Base-by-base conservation (phyloP, 495 filamentous ascomycete genomes). In the Durotheca rogersii region DNA sequence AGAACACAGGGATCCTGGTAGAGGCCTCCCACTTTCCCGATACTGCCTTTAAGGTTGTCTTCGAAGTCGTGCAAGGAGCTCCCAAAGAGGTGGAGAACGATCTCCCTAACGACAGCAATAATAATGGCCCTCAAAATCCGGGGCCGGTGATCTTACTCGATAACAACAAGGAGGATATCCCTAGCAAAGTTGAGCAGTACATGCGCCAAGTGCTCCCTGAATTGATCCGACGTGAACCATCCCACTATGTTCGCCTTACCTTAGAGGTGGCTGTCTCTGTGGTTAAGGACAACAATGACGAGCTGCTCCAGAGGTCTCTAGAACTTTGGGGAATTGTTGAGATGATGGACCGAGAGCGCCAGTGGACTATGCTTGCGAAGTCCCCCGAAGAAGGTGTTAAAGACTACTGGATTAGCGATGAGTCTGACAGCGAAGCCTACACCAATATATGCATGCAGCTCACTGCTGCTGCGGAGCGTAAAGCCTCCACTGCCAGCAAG, bases 321-420 rank as follows among this genome's bases (percentile, higher is more conserved):
- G 84, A 92, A 61, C 73, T 94, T 2, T 94, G 87, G 87, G 78
- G 82, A 16, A 76, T 81, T 5, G 89, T 87, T 1, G 82, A 87
- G 53, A 80, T 92, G 19, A 74, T 92, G 37, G 85, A 87, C 47
- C 72, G 74, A n/a, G 81, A 84, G 31, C 65, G 84, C 12, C 72
- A 75, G 29, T 90, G 86, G 86, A 79, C 77, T 21, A 78, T 87
- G 18, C 44, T 62, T n/a, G 65, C 66, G 30, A 72, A 69, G 40
- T 56, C 62, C 2, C 61, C 64, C 4, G 47, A 53, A 2, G 56
- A 59, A 0, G 65, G 65, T 9, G 39, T 51, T 9, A 61, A 70
- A 2, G 53, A 58, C 12, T 61, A 61, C 33, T 60, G 58, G 41
- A 67, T 73, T 20, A 71, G 71, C 21, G 66, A 72, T 6, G 67